Evolutionary conservation across 192 early-diverging fungal genomes (phyloP).

Genomic region (Podila horticola): DNA sequence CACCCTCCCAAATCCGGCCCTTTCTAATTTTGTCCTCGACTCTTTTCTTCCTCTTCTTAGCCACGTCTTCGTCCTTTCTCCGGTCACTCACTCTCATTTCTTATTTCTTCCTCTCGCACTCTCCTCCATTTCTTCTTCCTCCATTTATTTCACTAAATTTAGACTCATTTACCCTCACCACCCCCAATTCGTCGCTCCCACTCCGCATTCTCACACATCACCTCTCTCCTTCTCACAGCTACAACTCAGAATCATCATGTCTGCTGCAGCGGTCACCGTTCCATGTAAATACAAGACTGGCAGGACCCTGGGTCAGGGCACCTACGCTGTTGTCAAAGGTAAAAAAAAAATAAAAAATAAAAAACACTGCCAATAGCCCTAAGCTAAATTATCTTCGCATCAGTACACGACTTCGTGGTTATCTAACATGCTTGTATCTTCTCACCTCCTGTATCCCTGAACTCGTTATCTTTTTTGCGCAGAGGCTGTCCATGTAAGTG

Average conservation of each 20-base stretch:
- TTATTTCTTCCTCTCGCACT: neutral
- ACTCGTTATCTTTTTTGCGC: neutral
- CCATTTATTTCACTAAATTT: neutral
- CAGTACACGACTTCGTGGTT: neutral
- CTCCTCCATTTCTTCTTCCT: neutral
- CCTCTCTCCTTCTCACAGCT: neutral
- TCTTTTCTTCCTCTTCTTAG: neutral
- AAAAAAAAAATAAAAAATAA: neutral
- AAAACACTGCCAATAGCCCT: neutral
- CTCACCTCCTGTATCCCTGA: conserved; percentile 8
- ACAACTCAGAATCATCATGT: conserved; percentile 9
- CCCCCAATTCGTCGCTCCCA: neutral
- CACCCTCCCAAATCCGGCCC: no score
- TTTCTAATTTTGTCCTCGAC: conserved; percentile 1
- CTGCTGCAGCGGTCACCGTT: conserved; percentile 37
- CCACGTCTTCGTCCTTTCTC: neutral
- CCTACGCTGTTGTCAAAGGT: conserved; percentile 77
- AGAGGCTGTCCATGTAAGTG: conserved; percentile 67
- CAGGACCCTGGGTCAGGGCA: conserved; percentile 70
- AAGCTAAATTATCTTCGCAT: neutral
- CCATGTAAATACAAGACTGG: conserved; percentile 77
- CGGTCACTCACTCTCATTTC: neutral
- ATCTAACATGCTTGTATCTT: conserved; percentile 6
- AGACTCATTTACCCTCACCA: neutral
- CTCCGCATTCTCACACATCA: neutral